Evolutionary conservation across 441 rosid species (phyloP).

Genomic region (Eutrema salsugineum): DNA sequence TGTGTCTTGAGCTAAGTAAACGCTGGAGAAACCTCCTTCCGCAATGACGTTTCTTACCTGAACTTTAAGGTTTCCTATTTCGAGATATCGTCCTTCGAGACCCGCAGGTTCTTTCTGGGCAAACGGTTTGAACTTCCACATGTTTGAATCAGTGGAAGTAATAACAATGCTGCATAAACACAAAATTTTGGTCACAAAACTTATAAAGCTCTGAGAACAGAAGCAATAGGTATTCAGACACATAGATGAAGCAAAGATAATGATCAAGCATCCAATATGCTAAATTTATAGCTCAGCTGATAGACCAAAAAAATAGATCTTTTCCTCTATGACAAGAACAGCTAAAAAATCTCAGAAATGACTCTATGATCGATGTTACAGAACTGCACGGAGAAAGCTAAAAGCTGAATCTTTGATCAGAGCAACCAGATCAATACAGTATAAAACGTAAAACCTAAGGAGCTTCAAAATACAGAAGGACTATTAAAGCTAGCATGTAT

Average conservation of each 20-base stretch:
- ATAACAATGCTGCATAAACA: constrained; percentile 30
- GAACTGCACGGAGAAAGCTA: background rate
- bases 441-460: background rate
- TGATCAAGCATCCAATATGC: background rate
- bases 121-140: constrained; percentile 97
- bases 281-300: background rate
- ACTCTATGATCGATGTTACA: background rate
- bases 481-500: background rate
- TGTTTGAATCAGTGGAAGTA: constrained; percentile 26
- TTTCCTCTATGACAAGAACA: background rate
- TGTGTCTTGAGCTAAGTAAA: constrained; percentile 80
- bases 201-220: background rate
- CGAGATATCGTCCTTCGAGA: constrained; percentile 82
- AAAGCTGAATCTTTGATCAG: constrained; percentile 4
- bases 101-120: constrained; percentile 77
- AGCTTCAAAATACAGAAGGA: background rate
- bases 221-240: background rate
- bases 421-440: constrained; percentile 14
- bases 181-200: background rate
- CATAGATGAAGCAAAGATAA: background rate
- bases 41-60: constrained; percentile 74
- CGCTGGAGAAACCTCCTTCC: constrained; percentile 95
- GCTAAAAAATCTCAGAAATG: background rate
- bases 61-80: constrained; percentile 75
- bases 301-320: background rate